phyloP scores from a whole-genome alignment of 306 rosid genomes.

The Cucumis hystrix region DNA sequence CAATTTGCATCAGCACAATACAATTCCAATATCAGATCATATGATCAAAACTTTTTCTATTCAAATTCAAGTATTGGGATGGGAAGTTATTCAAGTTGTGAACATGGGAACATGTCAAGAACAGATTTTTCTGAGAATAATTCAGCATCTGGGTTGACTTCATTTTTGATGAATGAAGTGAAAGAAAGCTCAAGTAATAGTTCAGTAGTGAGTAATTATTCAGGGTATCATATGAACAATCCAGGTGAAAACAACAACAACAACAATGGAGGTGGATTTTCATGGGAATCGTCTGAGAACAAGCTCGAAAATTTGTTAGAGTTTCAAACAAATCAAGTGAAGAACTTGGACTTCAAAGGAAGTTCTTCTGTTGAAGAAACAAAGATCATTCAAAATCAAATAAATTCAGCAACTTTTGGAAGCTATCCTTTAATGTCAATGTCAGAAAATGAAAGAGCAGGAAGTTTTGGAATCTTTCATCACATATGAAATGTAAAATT shows the following conservation, averaged over 20 bases:
- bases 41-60: constrained; percentile 12
- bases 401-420: background rate
- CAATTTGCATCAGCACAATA: background rate
- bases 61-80: constrained; percentile 35
- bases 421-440: constrained; percentile 5
- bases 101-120: constrained; percentile 41
- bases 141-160: constrained; percentile 42
- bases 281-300: constrained; percentile 53
- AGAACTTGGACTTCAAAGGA: constrained; percentile 47
- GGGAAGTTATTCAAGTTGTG: constrained; percentile 64
- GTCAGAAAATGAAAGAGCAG: background rate
- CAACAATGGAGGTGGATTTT: constrained; percentile 19
- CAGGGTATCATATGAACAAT: constrained; percentile 30
- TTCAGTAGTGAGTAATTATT: constrained; percentile 56
- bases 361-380: constrained; percentile 40
- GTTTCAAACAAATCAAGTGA: constrained; percentile 37
- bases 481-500: constrained; percentile 4
- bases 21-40: background rate
- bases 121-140: constrained; percentile 60
- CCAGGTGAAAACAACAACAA: constrained; percentile 18
- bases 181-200: constrained; percentile 80
- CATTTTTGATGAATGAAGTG: constrained; percentile 44
- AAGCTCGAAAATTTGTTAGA: constrained; percentile 50
- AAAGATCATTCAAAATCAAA: constrained; percentile 1
- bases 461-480: background rate